Conservation (phyloP, 139 green algal genomes). For the Coelastrella sp. region DNA sequence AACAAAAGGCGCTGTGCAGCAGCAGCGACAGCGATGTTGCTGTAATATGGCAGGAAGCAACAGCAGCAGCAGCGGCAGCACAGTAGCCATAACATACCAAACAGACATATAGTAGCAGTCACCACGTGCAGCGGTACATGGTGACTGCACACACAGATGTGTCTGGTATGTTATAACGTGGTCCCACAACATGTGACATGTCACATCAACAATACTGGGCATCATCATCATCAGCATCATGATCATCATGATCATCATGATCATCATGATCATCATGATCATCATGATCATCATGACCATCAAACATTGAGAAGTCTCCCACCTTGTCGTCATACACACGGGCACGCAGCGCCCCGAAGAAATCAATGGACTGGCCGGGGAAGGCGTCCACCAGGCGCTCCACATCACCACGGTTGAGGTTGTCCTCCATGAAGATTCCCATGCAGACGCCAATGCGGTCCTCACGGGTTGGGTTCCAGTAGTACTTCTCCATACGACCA, state of each 20-base stretch:
- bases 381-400: conserved; percentile 95
- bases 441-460: conserved; percentile 97
- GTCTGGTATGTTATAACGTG: too few relatives aligned
- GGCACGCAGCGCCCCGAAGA: conserved; percentile 96
- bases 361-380: conserved; percentile 99
- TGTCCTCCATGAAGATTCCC: conserved; percentile 94
- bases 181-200: too few relatives aligned
- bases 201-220: too few relatives aligned
- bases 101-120: too few relatives aligned
- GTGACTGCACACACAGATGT: too few relatives aligned
- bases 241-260: neutral
- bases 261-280: neutral
- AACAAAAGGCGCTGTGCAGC: too few relatives aligned
- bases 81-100: too few relatives aligned
- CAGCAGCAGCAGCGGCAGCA: too few relatives aligned
- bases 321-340: conserved; percentile 93
- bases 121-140: too few relatives aligned
- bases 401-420: conserved; percentile 59
- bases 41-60: neutral
- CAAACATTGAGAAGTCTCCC: neutral
- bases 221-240: neutral
- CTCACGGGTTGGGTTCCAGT: conserved; percentile 97
- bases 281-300: neutral
- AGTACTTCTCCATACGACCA: conserved; percentile 99
- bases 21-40: neutral